Evolutionary conservation across 768 basidiomycete species (phyloP), one percentile per base, ranked within the genome.

Genomic region (Lactifluus echinatus): DNA sequence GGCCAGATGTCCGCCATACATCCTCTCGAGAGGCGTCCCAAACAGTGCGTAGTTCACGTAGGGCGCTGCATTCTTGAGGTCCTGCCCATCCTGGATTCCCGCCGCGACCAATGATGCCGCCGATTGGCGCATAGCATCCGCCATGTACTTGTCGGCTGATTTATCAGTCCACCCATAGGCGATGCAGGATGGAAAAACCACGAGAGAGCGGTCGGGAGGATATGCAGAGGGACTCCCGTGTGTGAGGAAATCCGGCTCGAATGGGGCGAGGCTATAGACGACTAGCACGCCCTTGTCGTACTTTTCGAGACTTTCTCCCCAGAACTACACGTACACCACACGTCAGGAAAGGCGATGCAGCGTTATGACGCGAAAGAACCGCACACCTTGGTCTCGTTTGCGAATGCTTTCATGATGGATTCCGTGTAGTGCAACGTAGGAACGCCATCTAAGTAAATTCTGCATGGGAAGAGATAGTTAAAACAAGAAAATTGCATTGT

Each of bases 371-470:
- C 11, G 31, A n/a, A 3, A 15, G 31, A n/a, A 3, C 21, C 12
- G 17, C 55, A 34, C 42, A 44, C 55, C 40, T 56, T 26, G 14
- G 48, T 56, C 42, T 56, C 55, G 31, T 56, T 56, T 26, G 29
- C 17, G 24, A 43, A 44, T 21, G 55, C 29, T 1, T 50, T 36
- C 48, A 56, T 19, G 17, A 56, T 44, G 4, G 55, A 40, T 24
- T 23, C 40, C 8, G 55, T 50, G n/a, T 50, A 50, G 10, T 17
- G 4, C n/a, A 50, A 26, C 14, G 44, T 43, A 21, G 55, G 55
- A 23, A 44, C 40, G 12, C 33, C 15, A 36, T 34, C 8, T 12
- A 56, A 26, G 19, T 37, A 37, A 26, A 14, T 33, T 2, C 48
- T 56, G 26, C 4, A 15, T n/a, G 14, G 24, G 31, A 15, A 28